These are phyloP conservation scores for Colletotrichum tropicale DNA, from an alignment of 2,329 filamentous ascomycete species.

Conservation along the genomic window DNA sequence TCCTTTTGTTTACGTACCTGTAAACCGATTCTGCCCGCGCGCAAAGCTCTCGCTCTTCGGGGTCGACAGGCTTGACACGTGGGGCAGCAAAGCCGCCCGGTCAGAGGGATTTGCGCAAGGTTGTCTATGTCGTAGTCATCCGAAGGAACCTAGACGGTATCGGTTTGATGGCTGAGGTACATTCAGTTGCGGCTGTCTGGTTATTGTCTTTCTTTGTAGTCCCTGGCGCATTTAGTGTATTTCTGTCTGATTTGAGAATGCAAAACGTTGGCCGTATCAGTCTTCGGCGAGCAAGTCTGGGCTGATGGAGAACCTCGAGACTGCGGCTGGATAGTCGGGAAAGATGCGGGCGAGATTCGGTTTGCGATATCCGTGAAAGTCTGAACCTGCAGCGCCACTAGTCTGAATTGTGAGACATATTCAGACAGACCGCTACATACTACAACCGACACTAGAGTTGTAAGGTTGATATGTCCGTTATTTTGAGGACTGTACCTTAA, in stretches of 20 bases:
- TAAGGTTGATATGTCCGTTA: not conserved
- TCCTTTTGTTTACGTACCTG: not conserved
- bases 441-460: not conserved
- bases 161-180: not conserved
- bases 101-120: not conserved
- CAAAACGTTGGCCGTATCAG: not conserved
- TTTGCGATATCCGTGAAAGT: not conserved
- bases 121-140: not conserved
- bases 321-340: not conserved
- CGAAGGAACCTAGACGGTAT: not conserved
- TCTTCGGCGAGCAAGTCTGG: not conserved
- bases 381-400: not conserved
- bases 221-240: not conserved
- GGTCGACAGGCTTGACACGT: not conserved
- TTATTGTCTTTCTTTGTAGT: too few relatives aligned
- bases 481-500: not conserved
- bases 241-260: not conserved
- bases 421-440: not conserved
- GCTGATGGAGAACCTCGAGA: not conserved
- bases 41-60: not conserved
- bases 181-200: not conserved
- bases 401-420: not conserved
- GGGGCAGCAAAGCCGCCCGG: not conserved
- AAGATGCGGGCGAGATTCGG: not conserved
- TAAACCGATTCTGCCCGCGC: not conserved